phyloP scores from a whole-genome alignment of 164 flowering plant species.

The Nymphaea thermarum region DNA sequence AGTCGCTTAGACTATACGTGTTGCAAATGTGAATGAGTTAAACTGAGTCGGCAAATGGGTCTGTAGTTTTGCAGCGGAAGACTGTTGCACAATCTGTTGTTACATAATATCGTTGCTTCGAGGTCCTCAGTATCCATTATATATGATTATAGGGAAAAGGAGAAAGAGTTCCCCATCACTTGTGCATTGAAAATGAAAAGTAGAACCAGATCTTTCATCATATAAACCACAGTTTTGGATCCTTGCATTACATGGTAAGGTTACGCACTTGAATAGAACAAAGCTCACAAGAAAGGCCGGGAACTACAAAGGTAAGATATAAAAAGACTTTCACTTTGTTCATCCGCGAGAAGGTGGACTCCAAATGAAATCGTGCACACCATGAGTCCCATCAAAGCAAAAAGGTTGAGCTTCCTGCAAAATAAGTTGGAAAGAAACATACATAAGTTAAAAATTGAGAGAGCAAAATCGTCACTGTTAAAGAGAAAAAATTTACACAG shows the following conservation, averaged over 20 bases:
- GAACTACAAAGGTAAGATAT: not conserved
- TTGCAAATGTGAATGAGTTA: not conserved
- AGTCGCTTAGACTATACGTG: not conserved
- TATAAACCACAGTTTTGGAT: too few relatives aligned
- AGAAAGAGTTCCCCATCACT: not conserved
- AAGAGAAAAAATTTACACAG: not conserved
- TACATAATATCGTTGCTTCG: not conserved
- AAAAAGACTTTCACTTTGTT: not conserved
- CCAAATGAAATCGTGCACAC: slow-evolving; percentile 5
- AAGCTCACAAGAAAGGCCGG: too few relatives aligned
- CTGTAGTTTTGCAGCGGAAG: not conserved
- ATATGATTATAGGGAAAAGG: not conserved
- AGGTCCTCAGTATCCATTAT: not conserved
- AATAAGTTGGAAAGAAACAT: not conserved
- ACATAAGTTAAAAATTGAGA: not conserved
- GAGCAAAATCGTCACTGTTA: not conserved
- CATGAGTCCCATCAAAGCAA: slow-evolving; percentile 2
- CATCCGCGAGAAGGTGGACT: slow-evolving; percentile 1
- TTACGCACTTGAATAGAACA: too few relatives aligned
- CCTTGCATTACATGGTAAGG: too few relatives aligned
- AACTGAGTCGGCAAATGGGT: not conserved
- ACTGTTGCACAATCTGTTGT: not conserved
- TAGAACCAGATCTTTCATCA: too few relatives aligned
- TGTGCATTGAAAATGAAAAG: too few relatives aligned
- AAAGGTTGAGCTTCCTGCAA: not conserved